These are phyloP conservation scores for Vicia faba DNA, from an alignment of 306 rosid species.

Conservation along the genomic window DNA sequence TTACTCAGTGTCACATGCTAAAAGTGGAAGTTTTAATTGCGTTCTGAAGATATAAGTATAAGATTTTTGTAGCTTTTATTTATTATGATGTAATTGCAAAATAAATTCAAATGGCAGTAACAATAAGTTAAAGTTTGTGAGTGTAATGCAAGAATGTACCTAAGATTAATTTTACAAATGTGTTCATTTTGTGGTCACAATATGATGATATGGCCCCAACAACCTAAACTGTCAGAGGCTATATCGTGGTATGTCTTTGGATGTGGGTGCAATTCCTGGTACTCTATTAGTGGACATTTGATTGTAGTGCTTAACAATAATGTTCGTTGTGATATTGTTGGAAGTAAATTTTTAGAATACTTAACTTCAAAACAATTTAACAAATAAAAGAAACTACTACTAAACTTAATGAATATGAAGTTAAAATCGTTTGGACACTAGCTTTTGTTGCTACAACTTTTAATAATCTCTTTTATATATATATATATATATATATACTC, in stretches of 20 bases:
- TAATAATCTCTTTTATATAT: no score
- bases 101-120: conserved; percentile 23
- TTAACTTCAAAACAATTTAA: no score
- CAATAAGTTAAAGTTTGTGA: conserved; percentile 36
- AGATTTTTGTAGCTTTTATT: conserved; percentile 23
- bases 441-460: no score
- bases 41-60: conserved; percentile 22
- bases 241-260: conserved; percentile 22
- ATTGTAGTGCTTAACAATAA: not conserved
- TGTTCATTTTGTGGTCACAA: conserved; percentile 35
- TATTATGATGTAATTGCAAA: conserved; percentile 26
- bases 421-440: no score
- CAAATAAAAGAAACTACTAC: no score
- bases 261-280: conserved; percentile 27
- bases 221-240: conserved; percentile 32
- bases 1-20: conserved; percentile 48
- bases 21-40: conserved; percentile 35
- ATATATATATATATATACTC: no score
- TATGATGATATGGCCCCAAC: conserved; percentile 27
- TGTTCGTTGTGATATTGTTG: not conserved
- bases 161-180: conserved; percentile 1
- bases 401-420: no score
- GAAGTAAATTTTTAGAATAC: no score
- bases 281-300: not conserved
- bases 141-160: conserved; percentile 36